phyloP scores from a whole-genome alignment of 2,329 filamentous ascomycete genomes.

The Neonectria hederae region DNA sequence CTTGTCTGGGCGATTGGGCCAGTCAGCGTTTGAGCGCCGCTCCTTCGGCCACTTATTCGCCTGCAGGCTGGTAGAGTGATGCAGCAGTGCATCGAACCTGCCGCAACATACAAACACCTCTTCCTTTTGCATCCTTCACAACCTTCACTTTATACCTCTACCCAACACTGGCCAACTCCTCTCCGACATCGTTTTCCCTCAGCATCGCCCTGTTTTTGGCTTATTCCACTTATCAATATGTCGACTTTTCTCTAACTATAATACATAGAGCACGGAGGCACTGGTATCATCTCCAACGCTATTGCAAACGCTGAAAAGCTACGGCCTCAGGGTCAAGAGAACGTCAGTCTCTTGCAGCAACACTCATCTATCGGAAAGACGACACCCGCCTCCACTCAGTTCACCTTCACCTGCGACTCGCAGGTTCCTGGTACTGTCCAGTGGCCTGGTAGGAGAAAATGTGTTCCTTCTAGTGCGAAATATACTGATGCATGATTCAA shows the following conservation, averaged over 20 bases:
- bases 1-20: neutral
- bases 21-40: neutral
- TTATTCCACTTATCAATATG: neutral
- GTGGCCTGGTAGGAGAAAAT: constrained; percentile 67
- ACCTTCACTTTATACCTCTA: neutral
- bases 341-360: constrained; percentile 80
- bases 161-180: neutral
- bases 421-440: constrained; percentile 83
- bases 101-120: neutral
- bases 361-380: constrained; percentile 66
- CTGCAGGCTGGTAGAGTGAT: constrained; percentile 12
- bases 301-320: constrained; percentile 87
- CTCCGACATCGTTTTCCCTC: neutral
- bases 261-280: constrained; percentile 56
- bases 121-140: neutral
- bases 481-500: constrained; percentile 26
- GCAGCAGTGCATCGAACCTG: constrained; percentile 12
- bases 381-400: constrained; percentile 81
- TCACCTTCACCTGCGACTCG: constrained; percentile 96
- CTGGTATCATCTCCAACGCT: constrained; percentile 88
- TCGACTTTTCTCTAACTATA: constrained; percentile 23
- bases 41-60: constrained; percentile 8
- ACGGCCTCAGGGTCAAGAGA: constrained; percentile 76
- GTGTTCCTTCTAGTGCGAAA: neutral
- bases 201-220: neutral